These are phyloP conservation scores for Schizochytrium sp. DNA, from an alignment of 108 stramenopile genomes.

Conservation along the genomic window DNA sequence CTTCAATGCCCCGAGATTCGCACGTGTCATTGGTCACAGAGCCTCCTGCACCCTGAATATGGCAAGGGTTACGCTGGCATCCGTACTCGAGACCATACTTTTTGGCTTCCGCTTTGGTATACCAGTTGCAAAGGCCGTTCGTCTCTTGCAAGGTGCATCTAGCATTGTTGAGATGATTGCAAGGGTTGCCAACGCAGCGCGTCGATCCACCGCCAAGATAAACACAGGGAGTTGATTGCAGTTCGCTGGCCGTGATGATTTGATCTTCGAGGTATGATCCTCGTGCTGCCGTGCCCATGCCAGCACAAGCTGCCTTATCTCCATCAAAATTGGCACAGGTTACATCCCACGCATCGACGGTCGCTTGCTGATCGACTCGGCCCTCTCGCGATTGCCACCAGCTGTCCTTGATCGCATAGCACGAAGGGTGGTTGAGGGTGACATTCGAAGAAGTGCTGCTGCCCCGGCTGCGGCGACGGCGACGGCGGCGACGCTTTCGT, in stretches of 20 bases:
- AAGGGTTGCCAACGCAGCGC: constrained; percentile 3
- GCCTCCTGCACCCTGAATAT: neutral
- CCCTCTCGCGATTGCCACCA: neutral
- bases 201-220: neutral
- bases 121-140: neutral
- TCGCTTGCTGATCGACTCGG: neutral
- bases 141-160: neutral
- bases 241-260: neutral
- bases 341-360: neutral
- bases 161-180: neutral
- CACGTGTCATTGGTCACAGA: neutral
- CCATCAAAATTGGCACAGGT: neutral
- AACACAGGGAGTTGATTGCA: neutral
- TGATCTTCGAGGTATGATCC: neutral
- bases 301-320: neutral
- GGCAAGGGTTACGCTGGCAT: neutral
- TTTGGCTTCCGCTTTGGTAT: neutral
- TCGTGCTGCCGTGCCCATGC: neutral
- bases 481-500: neutral
- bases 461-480: neutral
- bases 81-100: neutral
- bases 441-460: neutral
- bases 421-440: neutral
- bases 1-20: neutral
- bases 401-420: neutral